Evolutionary conservation across 2,329 filamentous ascomycete species (phyloP), one percentile per base, ranked within the genome.

Genomic region (Cercospora zeina): DNA sequence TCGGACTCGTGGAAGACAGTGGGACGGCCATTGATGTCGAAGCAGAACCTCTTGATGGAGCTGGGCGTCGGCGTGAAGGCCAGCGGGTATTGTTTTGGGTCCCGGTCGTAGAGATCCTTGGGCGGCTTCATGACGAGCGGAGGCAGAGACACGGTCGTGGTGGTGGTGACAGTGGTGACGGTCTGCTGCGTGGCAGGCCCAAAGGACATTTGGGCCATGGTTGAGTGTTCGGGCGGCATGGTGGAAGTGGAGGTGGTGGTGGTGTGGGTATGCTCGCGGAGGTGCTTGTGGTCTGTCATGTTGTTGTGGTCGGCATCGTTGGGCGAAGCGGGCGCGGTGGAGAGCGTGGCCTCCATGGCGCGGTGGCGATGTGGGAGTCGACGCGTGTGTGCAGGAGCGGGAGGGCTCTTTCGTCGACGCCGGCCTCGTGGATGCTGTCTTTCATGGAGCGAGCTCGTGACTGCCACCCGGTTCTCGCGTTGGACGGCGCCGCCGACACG

Each of bases 31-130:
- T 85, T 84, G 36, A 89, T 79, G 56, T 88, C 86, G 69, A 96
- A 93, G 42, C 85, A 87, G 73, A 97, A 89, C 61, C 87, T 87
- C 65, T 87, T 86, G 63, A 99, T 80, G 56, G 89, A 87, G 14
- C 87, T 84, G 1, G 95, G 95, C 1, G 93, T 96, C 1, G 91
- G 89, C 54, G 90, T 87, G 65, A 85, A 83, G 37, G 93, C 93
- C 31, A 99, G 81, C 39, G 95, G 95, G 75, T 96, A 99, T 70
- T 95, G 87, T 75, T 96, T 96, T 13, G 89, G 83, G 76, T 97
- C 92, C 62, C 96, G 85, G 58, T 87, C 83, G 62, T 84, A 81
- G 34, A 92, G 82, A 56, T 87, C 85, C 58, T 85, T 85, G 24
- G 91, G 89, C 62, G 90, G 85, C 67, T 86, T 87, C 68, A 96